Conservation (phyloP, 345 rosid genomes). For the Lenwebbia sp. region DNA sequence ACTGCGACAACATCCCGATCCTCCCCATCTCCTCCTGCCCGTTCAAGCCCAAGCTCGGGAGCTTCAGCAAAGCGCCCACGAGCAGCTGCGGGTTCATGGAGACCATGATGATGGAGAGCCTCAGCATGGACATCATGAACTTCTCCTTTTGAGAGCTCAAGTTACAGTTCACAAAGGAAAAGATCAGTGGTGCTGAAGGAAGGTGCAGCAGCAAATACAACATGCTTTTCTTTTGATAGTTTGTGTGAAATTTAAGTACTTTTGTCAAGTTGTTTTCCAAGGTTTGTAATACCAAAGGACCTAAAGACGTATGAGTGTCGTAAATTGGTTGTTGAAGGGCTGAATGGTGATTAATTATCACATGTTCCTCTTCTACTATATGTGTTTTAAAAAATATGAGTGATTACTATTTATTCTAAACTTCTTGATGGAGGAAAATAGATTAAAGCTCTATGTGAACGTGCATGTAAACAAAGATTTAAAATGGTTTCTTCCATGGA, state of each 20-base stretch:
- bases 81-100: constrained; percentile 8
- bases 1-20: constrained; percentile 28
- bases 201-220: background rate
- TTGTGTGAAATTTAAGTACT: background rate
- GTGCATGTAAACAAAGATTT: background rate
- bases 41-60: background rate
- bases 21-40: constrained; percentile 12
- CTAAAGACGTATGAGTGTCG: background rate
- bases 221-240: background rate
- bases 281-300: background rate
- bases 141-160: constrained; percentile 1
- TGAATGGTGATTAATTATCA: background rate
- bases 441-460: background rate
- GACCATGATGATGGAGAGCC: constrained; percentile 14
- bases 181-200: background rate
- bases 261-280: background rate
- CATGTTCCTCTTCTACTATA: background rate
- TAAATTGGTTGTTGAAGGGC: background rate
- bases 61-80: background rate
- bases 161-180: background rate
- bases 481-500: background rate
- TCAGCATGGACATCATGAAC: constrained; percentile 14
- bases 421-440: background rate
- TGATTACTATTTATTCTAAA: background rate
- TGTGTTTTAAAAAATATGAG: background rate